Evolutionary conservation across 192 early-diverging fungal genomes (phyloP).

Genomic region (Coemansia sp.): DNA sequence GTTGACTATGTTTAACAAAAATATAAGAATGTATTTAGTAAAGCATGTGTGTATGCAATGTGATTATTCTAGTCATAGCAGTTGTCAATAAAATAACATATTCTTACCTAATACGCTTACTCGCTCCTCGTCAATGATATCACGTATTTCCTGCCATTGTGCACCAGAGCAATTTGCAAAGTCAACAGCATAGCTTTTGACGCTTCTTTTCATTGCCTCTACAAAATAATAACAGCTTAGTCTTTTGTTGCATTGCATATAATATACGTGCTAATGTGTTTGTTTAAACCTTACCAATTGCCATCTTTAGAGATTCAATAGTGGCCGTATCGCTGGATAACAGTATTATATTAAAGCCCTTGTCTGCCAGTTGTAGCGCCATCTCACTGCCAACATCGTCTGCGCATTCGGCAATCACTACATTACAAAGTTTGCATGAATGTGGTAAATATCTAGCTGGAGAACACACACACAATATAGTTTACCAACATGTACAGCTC

Average conservation of each 20-base stretch:
- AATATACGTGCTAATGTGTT: slow-evolving; percentile 24
- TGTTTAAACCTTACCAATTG: slow-evolving; percentile 53
- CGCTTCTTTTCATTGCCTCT: slow-evolving; percentile 54
- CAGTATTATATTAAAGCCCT: slow-evolving; percentile 79
- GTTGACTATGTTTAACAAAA: slow-evolving; percentile 64
- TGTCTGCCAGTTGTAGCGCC: slow-evolving; percentile 78
- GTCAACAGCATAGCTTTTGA: slow-evolving; percentile 72
- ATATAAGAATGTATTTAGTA: slow-evolving; percentile 27
- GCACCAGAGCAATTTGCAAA: slow-evolving; percentile 58
- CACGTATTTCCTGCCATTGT: slow-evolving; percentile 63
- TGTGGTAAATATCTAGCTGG: slow-evolving; percentile 67
- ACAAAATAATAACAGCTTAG: neutral
- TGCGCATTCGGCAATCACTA: slow-evolving; percentile 88
- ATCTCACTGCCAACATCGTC: slow-evolving; percentile 96
- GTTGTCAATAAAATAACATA: neutral
- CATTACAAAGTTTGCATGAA: slow-evolving; percentile 46
- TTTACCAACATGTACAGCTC: slow-evolving; percentile 13
- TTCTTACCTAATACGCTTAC: slow-evolving; percentile 47
- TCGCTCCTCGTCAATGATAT: slow-evolving; percentile 51
- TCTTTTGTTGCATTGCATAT: neutral
- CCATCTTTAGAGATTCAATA: slow-evolving; percentile 66
- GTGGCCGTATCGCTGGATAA: slow-evolving; percentile 79
- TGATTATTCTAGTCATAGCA: slow-evolving; percentile 17
- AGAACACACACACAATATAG: slow-evolving; percentile 50
- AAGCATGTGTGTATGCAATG: slow-evolving; percentile 10